These are phyloP conservation scores for Colletotrichum tabaci DNA, from an alignment of 2,329 filamentous ascomycete species.

Conservation along the genomic window DNA sequence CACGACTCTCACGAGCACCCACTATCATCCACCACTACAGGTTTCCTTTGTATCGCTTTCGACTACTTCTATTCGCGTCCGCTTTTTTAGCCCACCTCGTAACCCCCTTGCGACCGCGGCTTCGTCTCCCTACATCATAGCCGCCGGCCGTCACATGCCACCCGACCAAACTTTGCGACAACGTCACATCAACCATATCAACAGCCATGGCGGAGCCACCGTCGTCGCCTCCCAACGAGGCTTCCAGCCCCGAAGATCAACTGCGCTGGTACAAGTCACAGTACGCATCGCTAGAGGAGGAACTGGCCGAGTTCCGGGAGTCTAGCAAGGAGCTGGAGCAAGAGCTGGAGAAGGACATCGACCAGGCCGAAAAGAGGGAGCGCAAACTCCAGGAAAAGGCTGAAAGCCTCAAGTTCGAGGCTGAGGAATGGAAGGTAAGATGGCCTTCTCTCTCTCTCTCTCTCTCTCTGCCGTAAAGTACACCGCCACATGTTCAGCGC, in stretches of 20 bases:
- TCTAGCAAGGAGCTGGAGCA: slow-evolving; percentile 95
- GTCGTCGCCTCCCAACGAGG: slow-evolving; percentile 73
- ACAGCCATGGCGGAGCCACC: slow-evolving; percentile 70
- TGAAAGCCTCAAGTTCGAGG: slow-evolving; percentile 87
- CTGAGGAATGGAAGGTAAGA: slow-evolving; percentile 93
- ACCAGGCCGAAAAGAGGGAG: slow-evolving; percentile 94
- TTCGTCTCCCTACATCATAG: background rate
- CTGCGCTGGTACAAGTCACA: slow-evolving; percentile 96
- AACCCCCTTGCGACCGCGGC: slow-evolving; percentile 13
- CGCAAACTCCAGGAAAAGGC: slow-evolving; percentile 88
- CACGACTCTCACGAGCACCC: slow-evolving; percentile 38
- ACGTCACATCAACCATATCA: slow-evolving; percentile 34
- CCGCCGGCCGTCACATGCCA: slow-evolving; percentile 36
- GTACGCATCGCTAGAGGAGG: slow-evolving; percentile 92
- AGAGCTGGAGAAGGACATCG: slow-evolving; percentile 96
- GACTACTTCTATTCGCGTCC: slow-evolving; percentile 31
- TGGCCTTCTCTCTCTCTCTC: background rate
- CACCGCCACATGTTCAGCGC: background rate
- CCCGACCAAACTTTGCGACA: slow-evolving; percentile 11
- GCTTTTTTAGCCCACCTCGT: slow-evolving; percentile 15
- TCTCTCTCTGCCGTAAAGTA: background rate
- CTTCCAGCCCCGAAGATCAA: slow-evolving; percentile 77
- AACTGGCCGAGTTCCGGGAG: slow-evolving; percentile 93
- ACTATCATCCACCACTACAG: slow-evolving; percentile 20
- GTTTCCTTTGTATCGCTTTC: slow-evolving; percentile 38